Percentiles rank a stretch among this genome's conserved stretches.
These are phyloP conservation scores for Phytophthora cactorum DNA, from an alignment of 352 stramenopile genomes.

Conservation along the genomic window DNA sequence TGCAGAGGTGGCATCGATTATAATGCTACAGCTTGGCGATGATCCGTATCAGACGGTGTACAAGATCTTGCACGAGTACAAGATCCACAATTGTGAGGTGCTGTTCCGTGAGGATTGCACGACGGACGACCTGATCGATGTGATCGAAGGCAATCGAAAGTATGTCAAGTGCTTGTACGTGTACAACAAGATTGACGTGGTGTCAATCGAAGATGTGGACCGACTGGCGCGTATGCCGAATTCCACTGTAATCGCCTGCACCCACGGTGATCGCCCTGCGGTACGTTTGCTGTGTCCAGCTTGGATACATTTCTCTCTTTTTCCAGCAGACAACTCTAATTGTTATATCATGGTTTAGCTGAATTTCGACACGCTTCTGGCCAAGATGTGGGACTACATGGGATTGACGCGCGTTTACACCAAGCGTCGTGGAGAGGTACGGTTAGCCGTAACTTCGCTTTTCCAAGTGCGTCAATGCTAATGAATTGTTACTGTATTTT, in stretches of 20 bases:
- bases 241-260: constrained; percentile 96
- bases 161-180: constrained; percentile 99
- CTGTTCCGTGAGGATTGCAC: constrained; percentile 97
- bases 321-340: constrained; percentile 5
- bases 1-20: background rate
- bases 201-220: constrained; percentile 99
- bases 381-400: constrained; percentile 93
- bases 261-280: constrained; percentile 72
- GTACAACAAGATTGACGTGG: constrained; percentile 99
- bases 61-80: constrained; percentile 96
- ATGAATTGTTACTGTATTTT: constrained; percentile 3
- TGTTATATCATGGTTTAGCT: constrained; percentile 69
- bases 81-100: constrained; percentile 98
- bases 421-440: constrained; percentile 86
- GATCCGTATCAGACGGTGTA: constrained; percentile 91
- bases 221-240: constrained; percentile 95
- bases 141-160: constrained; percentile 98
- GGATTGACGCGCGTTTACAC: constrained; percentile 90
- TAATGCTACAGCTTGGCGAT: constrained; percentile 67
- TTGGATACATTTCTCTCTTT: background rate
- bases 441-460: background rate
- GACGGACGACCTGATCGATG: constrained; percentile 98
- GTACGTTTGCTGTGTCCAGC: constrained; percentile 35
- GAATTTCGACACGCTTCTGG: constrained; percentile 96
- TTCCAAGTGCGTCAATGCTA: background rate